Percentiles rank a stretch among this genome's conserved stretches.
Evolutionary conservation across 2,329 filamentous ascomycete species (phyloP).

Genomic region (Penicillium psychrosexuale): DNA sequence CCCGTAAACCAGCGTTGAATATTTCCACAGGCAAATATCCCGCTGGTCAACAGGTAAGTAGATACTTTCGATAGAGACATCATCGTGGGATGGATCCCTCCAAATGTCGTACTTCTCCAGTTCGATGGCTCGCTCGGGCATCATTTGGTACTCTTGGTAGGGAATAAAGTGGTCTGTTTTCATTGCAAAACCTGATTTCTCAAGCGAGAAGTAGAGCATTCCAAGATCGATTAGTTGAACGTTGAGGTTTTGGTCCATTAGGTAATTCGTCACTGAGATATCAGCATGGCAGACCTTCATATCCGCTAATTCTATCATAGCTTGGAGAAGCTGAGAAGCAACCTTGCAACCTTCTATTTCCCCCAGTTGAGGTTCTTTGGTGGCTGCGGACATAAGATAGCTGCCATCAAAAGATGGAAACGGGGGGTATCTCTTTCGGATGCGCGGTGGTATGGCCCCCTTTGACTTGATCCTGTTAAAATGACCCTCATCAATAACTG

Average conservation of each 20-base stretch:
- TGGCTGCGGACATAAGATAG: constrained; percentile 11
- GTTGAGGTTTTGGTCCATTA: constrained; percentile 29
- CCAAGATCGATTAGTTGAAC: constrained; percentile 32
- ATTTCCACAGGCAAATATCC: constrained; percentile 25
- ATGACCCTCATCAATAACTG: neutral
- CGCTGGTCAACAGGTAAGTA: constrained; percentile 19
- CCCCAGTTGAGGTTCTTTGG: constrained; percentile 18
- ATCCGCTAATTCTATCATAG: constrained; percentile 27
- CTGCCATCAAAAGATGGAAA: constrained; percentile 15
- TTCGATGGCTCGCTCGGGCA: constrained; percentile 25
- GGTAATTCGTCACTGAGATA: constrained; percentile 30
- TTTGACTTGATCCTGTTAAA: neutral
- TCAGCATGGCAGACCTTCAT: constrained; percentile 30
- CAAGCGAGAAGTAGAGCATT: constrained; percentile 15
- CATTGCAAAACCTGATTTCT: constrained; percentile 10
- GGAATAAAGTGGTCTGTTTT: constrained; percentile 7
- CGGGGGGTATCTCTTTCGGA: neutral
- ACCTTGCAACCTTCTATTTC: constrained; percentile 31
- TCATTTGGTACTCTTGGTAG: constrained; percentile 28
- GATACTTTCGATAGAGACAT: neutral
- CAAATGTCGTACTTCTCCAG: constrained; percentile 3
- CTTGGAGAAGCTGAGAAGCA: constrained; percentile 30
- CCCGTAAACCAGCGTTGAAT: constrained; percentile 27
- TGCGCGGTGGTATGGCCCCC: neutral
- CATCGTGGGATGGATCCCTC: neutral